Base-by-base conservation (phyloP, 208 protist genomes). In the Trypanosoma melophagium region DNA sequence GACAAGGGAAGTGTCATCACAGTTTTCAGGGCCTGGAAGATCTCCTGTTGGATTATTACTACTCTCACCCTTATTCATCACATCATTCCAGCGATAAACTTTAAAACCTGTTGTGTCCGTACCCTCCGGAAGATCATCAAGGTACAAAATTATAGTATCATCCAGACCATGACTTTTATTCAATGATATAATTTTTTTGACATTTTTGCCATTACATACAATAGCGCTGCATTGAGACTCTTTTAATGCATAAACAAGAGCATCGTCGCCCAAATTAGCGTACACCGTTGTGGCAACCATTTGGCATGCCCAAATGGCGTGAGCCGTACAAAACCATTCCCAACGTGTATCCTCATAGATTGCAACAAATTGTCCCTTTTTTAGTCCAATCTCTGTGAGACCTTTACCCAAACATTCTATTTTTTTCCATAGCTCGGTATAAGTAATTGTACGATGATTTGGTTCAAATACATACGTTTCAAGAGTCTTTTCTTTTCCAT, bases 311-410 rank as follows among this genome's bases (percentile, higher is more conserved):
- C 86, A 92, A 64, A 73, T 73, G 57, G 76, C 73, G 73, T 90
- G 85, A 38, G 90, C 50, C 7, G 86, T 81, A 51, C 49, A 81
- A 42, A 90, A 69, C 89, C 89, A 94, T 76, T 94, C 66, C 84
- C 84, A 94, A 57, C 89, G 89, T 12, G 89, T 94, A n/a, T 94
- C 86, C 51, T 91, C 84, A 66, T 83, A 94, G 25, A 94, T 81
- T 58, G 81, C 78, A 28, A 94, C 47, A 13, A 44, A 59, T 47
- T 74, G n/a, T 44, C 84, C 79, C 49, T 71, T 66, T 64, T 79
- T 12, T 0, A 93, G 12, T 38, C 87, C 87, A 70, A 93, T 81
- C 54, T 83, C 82, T 17, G 0, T 0, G 12, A 93, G 76, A 4
- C 87, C 84, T 21, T 67, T 62, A 10, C 79, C 80, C 25, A 93